phyloP scores from a whole-genome alignment of 306 rosid genomes.

The Chamaecrista fasciculata region DNA sequence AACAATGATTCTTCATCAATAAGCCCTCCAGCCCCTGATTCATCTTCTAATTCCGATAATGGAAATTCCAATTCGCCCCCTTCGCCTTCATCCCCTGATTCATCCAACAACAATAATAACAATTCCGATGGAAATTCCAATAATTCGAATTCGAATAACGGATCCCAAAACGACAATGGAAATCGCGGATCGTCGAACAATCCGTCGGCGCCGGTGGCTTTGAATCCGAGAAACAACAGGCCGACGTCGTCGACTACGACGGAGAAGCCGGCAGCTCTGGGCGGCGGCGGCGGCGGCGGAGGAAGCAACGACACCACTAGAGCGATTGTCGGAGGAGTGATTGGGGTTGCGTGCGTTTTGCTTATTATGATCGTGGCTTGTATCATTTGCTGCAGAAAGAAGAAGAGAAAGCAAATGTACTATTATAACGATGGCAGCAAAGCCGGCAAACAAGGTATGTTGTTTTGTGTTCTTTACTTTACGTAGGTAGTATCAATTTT shows the following conservation, averaged over 20 bases:
- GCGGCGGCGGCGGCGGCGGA: background rate
- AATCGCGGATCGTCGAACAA: no score
- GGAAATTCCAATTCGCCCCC: conserved; percentile 13
- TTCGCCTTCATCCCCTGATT: background rate
- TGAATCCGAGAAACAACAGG: no score
- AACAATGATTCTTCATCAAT: background rate
- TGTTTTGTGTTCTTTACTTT: no score
- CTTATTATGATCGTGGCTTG: conserved; percentile 41
- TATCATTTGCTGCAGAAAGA: conserved; percentile 41
- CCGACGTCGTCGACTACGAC: background rate
- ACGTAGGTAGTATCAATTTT: no score
- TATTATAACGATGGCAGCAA: conserved; percentile 53
- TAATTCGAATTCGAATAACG: no score
- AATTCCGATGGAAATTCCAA: background rate
- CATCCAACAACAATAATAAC: background rate
- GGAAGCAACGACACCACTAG: background rate
- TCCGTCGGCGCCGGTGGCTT: no score
- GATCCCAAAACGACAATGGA: no score
- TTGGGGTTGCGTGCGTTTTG: conserved; percentile 48
- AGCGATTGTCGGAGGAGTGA: conserved; percentile 44
- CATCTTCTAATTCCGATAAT: conserved; percentile 6
- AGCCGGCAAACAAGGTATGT: conserved; percentile 30
- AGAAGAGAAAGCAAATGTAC: conserved; percentile 50
- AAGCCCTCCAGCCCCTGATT: background rate
- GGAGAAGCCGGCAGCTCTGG: background rate